Percentiles rank a stretch among this genome's conserved stretches.
These are phyloP conservation scores for Psilocybe sp. DNA, from an alignment of 768 basidiomycete species.

Conservation along the genomic window DNA sequence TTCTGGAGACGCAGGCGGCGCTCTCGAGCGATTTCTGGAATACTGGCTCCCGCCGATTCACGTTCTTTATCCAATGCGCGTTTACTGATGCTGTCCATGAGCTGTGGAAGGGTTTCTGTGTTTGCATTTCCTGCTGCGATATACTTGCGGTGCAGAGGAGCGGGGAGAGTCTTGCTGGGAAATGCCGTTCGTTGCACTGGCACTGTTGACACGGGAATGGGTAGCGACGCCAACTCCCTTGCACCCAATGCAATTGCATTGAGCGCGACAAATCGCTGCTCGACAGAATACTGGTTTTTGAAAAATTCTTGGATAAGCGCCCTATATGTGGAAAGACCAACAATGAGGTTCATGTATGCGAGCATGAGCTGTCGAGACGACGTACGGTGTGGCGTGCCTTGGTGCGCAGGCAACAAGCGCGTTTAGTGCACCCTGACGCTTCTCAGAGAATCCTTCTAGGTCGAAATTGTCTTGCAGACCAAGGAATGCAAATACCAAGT, in stretches of 20 bases:
- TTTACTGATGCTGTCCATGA: constrained; percentile 63
- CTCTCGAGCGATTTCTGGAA: constrained; percentile 68
- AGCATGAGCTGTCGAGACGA: constrained; percentile 13
- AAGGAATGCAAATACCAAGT: constrained; percentile 71
- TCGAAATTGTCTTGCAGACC: constrained; percentile 83
- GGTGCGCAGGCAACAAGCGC: constrained; percentile 84
- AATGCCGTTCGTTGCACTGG: constrained; percentile 47
- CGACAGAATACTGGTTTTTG: constrained; percentile 85
- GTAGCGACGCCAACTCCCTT: constrained; percentile 66
- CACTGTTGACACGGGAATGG: constrained; percentile 32
- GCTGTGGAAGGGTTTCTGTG: constrained; percentile 43
- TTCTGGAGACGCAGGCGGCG: constrained; percentile 67
- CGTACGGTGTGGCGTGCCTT: constrained; percentile 76
- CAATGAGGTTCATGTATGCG: not conserved
- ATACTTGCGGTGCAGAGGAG: constrained; percentile 68
- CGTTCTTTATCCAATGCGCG: constrained; percentile 61
- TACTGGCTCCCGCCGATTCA: constrained; percentile 43
- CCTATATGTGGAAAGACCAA: constrained; percentile 35
- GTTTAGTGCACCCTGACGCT: constrained; percentile 72
- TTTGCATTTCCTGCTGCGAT: constrained; percentile 38
- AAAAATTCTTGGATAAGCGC: constrained; percentile 91
- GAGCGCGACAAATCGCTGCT: constrained; percentile 82
- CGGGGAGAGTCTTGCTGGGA: constrained; percentile 80
- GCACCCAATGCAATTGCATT: constrained; percentile 86
- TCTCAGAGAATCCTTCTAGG: constrained; percentile 71